These are phyloP conservation scores for Rhynchosporium agropyri DNA, from an alignment of 2,329 filamentous ascomycete species.

Conservation along the genomic window DNA sequence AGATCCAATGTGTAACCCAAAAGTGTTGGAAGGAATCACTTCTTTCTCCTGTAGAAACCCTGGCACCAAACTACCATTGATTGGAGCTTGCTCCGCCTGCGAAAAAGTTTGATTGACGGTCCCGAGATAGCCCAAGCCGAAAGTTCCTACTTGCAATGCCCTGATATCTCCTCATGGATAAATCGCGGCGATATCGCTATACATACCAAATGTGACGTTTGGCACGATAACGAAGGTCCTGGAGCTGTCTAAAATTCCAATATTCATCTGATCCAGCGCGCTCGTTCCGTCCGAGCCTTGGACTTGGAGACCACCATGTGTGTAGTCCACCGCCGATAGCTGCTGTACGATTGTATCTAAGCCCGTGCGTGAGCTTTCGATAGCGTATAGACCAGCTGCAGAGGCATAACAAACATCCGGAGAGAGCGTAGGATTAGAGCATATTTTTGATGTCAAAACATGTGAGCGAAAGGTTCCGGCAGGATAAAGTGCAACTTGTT, in stretches of 20 bases:
- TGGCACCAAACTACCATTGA: constrained; percentile 18
- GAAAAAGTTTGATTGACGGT: constrained; percentile 26
- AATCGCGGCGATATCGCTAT: constrained; percentile 14
- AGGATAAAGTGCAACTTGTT: constrained; percentile 27
- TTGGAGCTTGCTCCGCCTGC: constrained; percentile 3
- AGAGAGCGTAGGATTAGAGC: background rate
- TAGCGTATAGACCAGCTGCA: constrained; percentile 16
- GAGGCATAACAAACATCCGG: constrained; percentile 19
- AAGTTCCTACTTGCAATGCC: constrained; percentile 23
- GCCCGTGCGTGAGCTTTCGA: no score
- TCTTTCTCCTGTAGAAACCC: constrained; percentile 11
- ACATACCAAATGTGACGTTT: background rate
- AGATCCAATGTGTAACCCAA: constrained; percentile 33
- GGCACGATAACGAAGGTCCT: no score
- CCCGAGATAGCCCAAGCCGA: constrained; percentile 22
- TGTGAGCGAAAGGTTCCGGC: constrained; percentile 24
- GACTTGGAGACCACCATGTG: no score
- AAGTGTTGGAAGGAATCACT: constrained; percentile 26
- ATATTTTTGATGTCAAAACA: constrained; percentile 27
- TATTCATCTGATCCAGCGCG: no score
- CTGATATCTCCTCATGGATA: constrained; percentile 21
- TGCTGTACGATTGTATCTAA: no score
- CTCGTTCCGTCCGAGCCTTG: no score
- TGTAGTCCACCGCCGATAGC: no score
- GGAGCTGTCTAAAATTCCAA: no score